Evolutionary conservation across 202 grass and related monocot genomes (phyloP).

Genomic region (Schoenoplectus tabernaemontani): DNA sequence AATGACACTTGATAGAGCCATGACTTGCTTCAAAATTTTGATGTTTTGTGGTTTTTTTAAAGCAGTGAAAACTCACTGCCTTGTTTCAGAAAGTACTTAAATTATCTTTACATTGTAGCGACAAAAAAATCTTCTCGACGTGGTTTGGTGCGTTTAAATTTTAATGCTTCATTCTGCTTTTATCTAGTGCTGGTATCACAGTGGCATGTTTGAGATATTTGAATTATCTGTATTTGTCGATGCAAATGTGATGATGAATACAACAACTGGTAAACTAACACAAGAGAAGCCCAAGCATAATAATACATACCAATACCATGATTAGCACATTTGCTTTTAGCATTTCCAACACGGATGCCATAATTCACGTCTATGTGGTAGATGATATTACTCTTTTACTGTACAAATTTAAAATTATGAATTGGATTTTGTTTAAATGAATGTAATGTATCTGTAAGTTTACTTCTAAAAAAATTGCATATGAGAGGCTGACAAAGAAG

Average conservation of each 20-base stretch:
- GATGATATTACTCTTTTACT: not conserved
- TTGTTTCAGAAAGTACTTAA: not conserved
- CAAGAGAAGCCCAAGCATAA: not conserved
- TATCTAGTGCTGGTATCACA: not conserved
- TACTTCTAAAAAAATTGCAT: not conserved
- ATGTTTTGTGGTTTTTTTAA: not conserved
- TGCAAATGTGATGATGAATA: not conserved
- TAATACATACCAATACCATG: not conserved
- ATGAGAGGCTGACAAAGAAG: not conserved
- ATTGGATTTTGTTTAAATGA: not conserved
- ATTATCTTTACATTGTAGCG: not conserved
- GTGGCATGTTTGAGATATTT: not conserved
- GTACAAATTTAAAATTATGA: not conserved
- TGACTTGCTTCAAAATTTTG: conserved; percentile 12
- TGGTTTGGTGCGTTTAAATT: not conserved
- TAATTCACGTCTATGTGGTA: not conserved
- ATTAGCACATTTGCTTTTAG: not conserved
- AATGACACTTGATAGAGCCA: not conserved
- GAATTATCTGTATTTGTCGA: not conserved
- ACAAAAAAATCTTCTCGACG: not conserved
- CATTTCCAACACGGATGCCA: not conserved
- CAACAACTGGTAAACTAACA: not conserved
- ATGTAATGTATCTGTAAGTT: not conserved
- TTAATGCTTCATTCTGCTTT: not conserved
- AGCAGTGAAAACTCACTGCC: conserved; percentile 4